Conservation (phyloP, 805 yeast species). For the Helenozyma rhizophorensis region DNA sequence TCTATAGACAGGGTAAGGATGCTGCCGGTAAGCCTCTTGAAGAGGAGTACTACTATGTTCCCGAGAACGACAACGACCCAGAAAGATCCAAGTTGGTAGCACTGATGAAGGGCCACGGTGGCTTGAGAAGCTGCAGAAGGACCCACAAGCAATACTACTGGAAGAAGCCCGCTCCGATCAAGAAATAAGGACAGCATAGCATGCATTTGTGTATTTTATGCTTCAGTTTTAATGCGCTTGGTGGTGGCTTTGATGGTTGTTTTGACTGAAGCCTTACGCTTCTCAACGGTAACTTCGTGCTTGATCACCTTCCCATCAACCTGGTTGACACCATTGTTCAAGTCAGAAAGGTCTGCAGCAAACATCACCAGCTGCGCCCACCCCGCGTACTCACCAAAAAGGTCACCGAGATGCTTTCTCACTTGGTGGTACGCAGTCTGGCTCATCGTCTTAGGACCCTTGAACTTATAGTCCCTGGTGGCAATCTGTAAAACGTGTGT, state of each 20-base stretch:
- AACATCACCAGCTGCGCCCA: slow-evolving; percentile 98
- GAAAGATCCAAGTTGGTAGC: slow-evolving; percentile 68
- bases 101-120: slow-evolving; percentile 75
- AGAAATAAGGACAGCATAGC: slow-evolving; percentile 19
- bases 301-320: slow-evolving; percentile 11
- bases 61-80: slow-evolving; percentile 73
- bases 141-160: slow-evolving; percentile 87
- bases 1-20: slow-evolving; percentile 86
- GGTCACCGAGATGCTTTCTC: slow-evolving; percentile 51
- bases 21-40: slow-evolving; percentile 95
- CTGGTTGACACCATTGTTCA: slow-evolving; percentile 61
- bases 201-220: neutral
- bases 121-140: slow-evolving; percentile 83
- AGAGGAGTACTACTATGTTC: slow-evolving; percentile 87
- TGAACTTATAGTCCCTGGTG: slow-evolving; percentile 67
- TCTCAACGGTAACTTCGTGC: slow-evolving; percentile 9
- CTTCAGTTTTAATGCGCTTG: slow-evolving; percentile 7
- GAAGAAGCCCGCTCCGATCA: slow-evolving; percentile 54
- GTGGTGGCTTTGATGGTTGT: neutral
- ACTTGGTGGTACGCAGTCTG: slow-evolving; percentile 52
- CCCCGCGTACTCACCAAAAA: slow-evolving; percentile 93
- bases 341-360: slow-evolving; percentile 73
- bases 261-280: neutral
- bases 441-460: slow-evolving; percentile 43
- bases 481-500: slow-evolving; percentile 94